These are phyloP conservation scores for Aspergillus versicolor DNA, from an alignment of 2,329 filamentous ascomycete species.

Conservation along the genomic window DNA sequence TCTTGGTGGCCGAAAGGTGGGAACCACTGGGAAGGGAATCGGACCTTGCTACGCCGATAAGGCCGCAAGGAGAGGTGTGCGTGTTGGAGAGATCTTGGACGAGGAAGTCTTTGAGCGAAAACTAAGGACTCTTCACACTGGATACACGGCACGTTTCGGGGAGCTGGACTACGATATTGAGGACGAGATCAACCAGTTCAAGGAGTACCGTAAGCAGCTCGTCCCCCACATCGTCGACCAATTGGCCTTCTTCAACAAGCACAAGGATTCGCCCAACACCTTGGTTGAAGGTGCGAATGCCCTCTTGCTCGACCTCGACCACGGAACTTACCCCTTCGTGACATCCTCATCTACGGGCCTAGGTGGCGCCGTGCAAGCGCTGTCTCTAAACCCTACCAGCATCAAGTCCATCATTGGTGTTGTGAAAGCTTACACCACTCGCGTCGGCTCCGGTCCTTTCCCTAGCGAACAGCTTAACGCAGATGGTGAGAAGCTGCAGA, in stretches of 20 bases:
- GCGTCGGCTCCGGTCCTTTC: slow-evolving; percentile 61
- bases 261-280: slow-evolving; percentile 55
- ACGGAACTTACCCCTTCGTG: slow-evolving; percentile 53
- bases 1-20: slow-evolving; percentile 47
- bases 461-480: slow-evolving; percentile 61
- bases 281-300: slow-evolving; percentile 65
- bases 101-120: slow-evolving; percentile 57
- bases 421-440: slow-evolving; percentile 65
- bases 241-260: slow-evolving; percentile 54
- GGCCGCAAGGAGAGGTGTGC: slow-evolving; percentile 59
- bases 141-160: slow-evolving; percentile 59
- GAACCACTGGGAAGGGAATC: slow-evolving; percentile 51
- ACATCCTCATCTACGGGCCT: slow-evolving; percentile 50
- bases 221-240: slow-evolving; percentile 43
- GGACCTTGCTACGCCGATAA: slow-evolving; percentile 64
- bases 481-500: slow-evolving; percentile 57
- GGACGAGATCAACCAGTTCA: slow-evolving; percentile 58
- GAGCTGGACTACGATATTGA: slow-evolving; percentile 60
- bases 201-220: slow-evolving; percentile 43
- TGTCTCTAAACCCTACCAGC: slow-evolving; percentile 57
- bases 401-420: slow-evolving; percentile 62
- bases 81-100: slow-evolving; percentile 58
- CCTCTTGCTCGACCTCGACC: slow-evolving; percentile 59
- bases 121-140: slow-evolving; percentile 50
- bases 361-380: slow-evolving; percentile 55